phyloP scores from a whole-genome alignment of 2,329 filamentous ascomycete genomes.

The Botrytis fabae region DNA sequence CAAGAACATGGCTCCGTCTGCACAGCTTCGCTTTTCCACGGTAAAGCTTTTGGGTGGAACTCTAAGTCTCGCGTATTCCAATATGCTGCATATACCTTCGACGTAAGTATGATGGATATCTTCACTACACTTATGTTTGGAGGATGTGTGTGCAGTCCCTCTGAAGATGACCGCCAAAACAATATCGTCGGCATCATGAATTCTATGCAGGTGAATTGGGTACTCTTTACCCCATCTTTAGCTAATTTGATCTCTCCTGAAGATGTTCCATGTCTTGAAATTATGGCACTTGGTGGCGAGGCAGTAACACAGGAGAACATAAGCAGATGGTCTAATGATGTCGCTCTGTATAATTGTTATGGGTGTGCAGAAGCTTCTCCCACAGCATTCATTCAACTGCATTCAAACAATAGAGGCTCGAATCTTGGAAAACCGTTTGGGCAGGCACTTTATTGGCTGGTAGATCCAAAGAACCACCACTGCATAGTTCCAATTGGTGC shows the following conservation, averaged over 20 bases:
- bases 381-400: constrained; percentile 1
- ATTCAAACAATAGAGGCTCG: constrained; percentile 20
- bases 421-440: constrained; percentile 15
- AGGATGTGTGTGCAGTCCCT: constrained; percentile 32
- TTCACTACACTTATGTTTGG: constrained; percentile 30
- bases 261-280: constrained; percentile 33
- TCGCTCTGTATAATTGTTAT: constrained; percentile 18
- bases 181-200: constrained; percentile 28
- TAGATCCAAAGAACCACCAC: constrained; percentile 44
- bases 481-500: constrained; percentile 40
- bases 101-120: constrained; percentile 31
- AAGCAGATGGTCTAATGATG: constrained; percentile 39
- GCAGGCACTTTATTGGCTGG: constrained; percentile 40
- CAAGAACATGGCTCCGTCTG: constrained; percentile 27
- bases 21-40: constrained; percentile 15
- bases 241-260: constrained; percentile 40
- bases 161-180: constrained; percentile 30
- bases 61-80: constrained; percentile 23
- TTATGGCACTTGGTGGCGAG: constrained; percentile 31
- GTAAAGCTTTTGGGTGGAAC: not conserved
- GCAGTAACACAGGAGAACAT: constrained; percentile 30
- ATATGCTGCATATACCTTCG: constrained; percentile 32
- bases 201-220: constrained; percentile 28
- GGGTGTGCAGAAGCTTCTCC: constrained; percentile 10
- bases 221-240: constrained; percentile 31